Conservation (phyloP, 371 early-diverging fungal genomes). For the Syncephalastrum monosporum region DNA sequence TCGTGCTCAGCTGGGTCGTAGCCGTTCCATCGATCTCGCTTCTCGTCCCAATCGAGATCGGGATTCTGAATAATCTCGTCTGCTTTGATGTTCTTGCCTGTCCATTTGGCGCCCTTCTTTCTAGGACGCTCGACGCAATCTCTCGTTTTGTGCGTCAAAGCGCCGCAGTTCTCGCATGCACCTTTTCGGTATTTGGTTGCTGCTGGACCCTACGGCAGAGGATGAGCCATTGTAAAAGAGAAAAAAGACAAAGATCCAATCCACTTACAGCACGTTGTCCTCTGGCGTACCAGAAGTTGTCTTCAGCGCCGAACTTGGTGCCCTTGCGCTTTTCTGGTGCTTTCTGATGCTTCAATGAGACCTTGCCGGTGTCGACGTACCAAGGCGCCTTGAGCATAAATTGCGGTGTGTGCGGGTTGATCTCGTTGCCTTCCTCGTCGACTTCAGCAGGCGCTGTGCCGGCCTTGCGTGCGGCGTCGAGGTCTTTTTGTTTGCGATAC, state of each 20-base stretch:
- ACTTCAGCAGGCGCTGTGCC: conserved; percentile 90
- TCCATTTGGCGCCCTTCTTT: conserved; percentile 87
- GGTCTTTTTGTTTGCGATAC: conserved; percentile 81
- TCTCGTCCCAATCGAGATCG: conserved; percentile 89
- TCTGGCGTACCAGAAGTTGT: conserved; percentile 81
- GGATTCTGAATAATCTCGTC: conserved; percentile 86
- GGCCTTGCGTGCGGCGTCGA: conserved; percentile 88
- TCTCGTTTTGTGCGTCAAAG: conserved; percentile 89
- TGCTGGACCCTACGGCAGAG: conserved; percentile 59
- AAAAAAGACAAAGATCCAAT: conserved; percentile 8
- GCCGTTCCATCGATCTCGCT: conserved; percentile 97
- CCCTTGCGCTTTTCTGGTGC: conserved; percentile 43
- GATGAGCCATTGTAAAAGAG: not conserved
- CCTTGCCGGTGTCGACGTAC: conserved; percentile 90
- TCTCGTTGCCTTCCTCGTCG: conserved; percentile 90
- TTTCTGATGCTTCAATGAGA: conserved; percentile 90
- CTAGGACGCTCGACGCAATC: conserved; percentile 96
- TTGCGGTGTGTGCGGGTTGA: conserved; percentile 99
- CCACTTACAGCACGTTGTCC: conserved; percentile 68
- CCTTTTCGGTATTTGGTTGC: conserved; percentile 93
- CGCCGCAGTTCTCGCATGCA: conserved; percentile 96
- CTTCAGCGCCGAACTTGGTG: conserved; percentile 39
- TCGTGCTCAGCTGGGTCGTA: conserved; percentile 89
- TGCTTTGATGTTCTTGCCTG: conserved; percentile 77
- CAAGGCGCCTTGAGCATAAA: conserved; percentile 96